Evolutionary conservation across 2,329 filamentous ascomycete species (phyloP), one percentile per base, ranked within the genome.

Genomic region (Cryphonectria parasitica): DNA sequence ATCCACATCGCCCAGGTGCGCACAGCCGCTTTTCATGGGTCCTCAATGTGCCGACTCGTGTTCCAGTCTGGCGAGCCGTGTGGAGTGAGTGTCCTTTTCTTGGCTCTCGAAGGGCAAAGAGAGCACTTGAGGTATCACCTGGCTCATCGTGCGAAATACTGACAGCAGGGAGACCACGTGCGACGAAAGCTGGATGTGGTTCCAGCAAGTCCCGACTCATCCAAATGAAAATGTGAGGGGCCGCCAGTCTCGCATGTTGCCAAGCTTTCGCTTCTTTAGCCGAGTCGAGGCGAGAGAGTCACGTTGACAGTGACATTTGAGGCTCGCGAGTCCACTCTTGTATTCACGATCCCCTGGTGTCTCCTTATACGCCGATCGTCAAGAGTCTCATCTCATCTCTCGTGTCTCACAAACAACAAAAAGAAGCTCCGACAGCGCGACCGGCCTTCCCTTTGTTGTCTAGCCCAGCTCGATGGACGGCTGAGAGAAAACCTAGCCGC

Each of bases 251-350:
- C 28, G 31, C 56, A 61, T 31, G 58, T 34, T 34, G 58, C 58
- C 58, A 39, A 61, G 58, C 58, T 39, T 61, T 61, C 34, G 58
- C 58, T 61, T 61, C 34, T 11, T 39, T 61, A 61, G 34, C 58
- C 58, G 31, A 61, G 34, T 39, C 11, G 58, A 39, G 58, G 58
- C 22, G 58, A 22, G 25, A 36, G 56, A 15, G 31, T 60, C 31
- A 39, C 58, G 31, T n/a, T 61, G 45, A 22, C 7, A 22, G 10
- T 49, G 45, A 49, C 45, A n/a, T 13, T 22, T 39, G 58, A n/a
- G 7, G 58, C 31, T 36, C 22, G 31, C 56, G 31, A 61, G 31
- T 61, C 34, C 58, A 61, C 58, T n/a, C 28, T 10, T 22, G 58
- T 36, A 34, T 31, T 58, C 28, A 58, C 25, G 52, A 3, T 31